Evolutionary conservation across 768 basidiomycete species (phyloP).

Genomic region (Suillus americanus): DNA sequence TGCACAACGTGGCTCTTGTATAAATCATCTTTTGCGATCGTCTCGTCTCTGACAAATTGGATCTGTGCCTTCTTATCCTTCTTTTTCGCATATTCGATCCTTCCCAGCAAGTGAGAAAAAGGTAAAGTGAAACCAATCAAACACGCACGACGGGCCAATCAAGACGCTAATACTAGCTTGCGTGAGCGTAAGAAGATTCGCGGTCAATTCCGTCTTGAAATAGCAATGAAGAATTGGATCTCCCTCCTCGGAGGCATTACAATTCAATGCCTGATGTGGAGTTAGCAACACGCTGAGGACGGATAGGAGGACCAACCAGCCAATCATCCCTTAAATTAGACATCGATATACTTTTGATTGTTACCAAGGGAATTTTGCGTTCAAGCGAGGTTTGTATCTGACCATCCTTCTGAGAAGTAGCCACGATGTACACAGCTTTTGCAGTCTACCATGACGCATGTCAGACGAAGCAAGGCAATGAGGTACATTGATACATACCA

Average conservation of each 20-base stretch:
- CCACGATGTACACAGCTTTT: conserved; percentile 81
- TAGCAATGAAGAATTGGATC: conserved; percentile 89
- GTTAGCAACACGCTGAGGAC: conserved; percentile 8
- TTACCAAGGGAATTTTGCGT: conserved; percentile 85
- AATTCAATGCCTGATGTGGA: conserved; percentile 70
- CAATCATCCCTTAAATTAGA: conserved; percentile 94
- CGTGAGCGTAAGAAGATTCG: conserved; percentile 79
- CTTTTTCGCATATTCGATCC: conserved; percentile 92
- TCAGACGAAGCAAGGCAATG: background rate
- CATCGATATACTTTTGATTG: conserved; percentile 83
- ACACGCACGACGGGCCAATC: conserved; percentile 74
- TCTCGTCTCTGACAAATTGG: conserved; percentile 88
- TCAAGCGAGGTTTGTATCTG: conserved; percentile 60
- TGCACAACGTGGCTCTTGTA: conserved; percentile 95
- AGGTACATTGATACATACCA: conserved; percentile 55
- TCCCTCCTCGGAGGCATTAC: conserved; percentile 82
- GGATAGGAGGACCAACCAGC: conserved; percentile 58
- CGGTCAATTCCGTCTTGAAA: conserved; percentile 94
- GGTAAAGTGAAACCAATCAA: background rate
- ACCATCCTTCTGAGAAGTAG: conserved; percentile 64
- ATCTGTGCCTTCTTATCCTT: conserved; percentile 92
- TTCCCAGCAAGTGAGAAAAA: conserved; percentile 33
- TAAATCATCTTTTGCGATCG: conserved; percentile 68
- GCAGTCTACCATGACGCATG: conserved; percentile 19
- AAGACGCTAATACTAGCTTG: conserved; percentile 71